Evolutionary conservation across 306 rosid genomes (phyloP), one percentile per base, ranked within the genome.

Genomic region (Vigna trinervia): DNA sequence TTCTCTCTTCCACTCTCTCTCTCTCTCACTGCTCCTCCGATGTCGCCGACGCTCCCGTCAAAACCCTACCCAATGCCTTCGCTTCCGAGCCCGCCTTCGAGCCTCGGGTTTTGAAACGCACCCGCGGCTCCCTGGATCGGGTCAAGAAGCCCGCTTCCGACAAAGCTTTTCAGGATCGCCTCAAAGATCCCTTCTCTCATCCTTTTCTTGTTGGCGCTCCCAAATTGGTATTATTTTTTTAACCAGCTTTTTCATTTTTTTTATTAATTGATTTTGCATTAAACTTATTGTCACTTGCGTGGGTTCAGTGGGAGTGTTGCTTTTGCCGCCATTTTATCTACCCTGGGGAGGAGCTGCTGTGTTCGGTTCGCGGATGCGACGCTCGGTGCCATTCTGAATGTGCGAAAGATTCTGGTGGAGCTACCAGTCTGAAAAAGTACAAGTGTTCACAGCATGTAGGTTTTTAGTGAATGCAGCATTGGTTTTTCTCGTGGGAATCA

Each of bases 401-500:
- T 79, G 92, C 88, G 17, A 87, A 88, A 89, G 80, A 83, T 79
- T 83, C 46, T 14, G 56, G 13, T 61, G 88, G 90, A 62, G 41
- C 71, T 80, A 80, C 82, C 6, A 85, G 65, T 83, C 64, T 46
- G 73, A 88, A 84, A 51, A 94, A 82, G n/a, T 94, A 90, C 92
- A 94, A 88, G 90, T 94, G 96, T 84, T 89, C 92, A 13, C 96
- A 85, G 46, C 98, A 94, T 87, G 98, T 92, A 86, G 85, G 66
- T 26, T 67, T 84, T 41, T 43, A 22, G 12, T 45, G 62, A 62
- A 84, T 70, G 3, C 51, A 52, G 23, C 56, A 22, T 26, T 13
- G 3, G 23, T 28, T 43, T 80, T 69, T 15, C 46, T 57, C 17
- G 4, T 28, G 34, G 41, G 23, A 38, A 28, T 38, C 47, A 8